A percentile compares a stretch with the other conserved stretches of the same genome.
Evolutionary conservation across 176 grass and related monocot genomes (phyloP).

Genomic region (Ananas comosus): DNA sequence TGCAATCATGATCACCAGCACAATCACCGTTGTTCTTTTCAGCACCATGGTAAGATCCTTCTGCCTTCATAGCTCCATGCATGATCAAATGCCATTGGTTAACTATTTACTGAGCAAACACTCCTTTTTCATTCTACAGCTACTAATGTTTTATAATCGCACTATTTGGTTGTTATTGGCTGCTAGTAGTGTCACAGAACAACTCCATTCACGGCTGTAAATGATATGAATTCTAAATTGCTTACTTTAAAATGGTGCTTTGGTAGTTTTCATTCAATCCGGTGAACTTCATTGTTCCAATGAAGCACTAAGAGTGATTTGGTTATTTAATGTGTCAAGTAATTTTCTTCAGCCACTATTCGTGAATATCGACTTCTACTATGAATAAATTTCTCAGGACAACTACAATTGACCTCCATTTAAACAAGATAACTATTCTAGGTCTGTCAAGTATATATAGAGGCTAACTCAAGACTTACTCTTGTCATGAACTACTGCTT

Average conservation of each 20-base stretch:
- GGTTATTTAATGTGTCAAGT: too few species aligned
- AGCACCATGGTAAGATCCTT: slow-evolving; percentile 66
- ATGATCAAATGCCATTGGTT: background rate
- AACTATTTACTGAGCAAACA: background rate
- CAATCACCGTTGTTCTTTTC: slow-evolving; percentile 73
- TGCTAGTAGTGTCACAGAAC: background rate
- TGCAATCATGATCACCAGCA: slow-evolving; percentile 90
- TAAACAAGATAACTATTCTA: background rate
- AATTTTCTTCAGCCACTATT: too few species aligned
- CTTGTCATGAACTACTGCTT: too few species aligned
- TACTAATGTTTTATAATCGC: background rate
- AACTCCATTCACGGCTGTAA: background rate
- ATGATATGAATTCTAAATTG: background rate
- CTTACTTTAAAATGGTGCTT: background rate
- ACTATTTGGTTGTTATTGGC: background rate
- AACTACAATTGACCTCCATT: background rate
- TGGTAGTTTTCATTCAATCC: background rate
- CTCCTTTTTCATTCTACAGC: background rate
- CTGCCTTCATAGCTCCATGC: background rate
- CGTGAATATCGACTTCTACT: too few species aligned
- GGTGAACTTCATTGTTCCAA: background rate
- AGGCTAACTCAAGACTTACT: too few species aligned
- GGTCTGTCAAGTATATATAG: too few species aligned
- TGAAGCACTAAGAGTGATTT: too few species aligned
- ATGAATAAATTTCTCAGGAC: background rate